Evolutionary conservation across 306 rosid genomes (phyloP).

Genomic region (Fragaria vesca): DNA sequence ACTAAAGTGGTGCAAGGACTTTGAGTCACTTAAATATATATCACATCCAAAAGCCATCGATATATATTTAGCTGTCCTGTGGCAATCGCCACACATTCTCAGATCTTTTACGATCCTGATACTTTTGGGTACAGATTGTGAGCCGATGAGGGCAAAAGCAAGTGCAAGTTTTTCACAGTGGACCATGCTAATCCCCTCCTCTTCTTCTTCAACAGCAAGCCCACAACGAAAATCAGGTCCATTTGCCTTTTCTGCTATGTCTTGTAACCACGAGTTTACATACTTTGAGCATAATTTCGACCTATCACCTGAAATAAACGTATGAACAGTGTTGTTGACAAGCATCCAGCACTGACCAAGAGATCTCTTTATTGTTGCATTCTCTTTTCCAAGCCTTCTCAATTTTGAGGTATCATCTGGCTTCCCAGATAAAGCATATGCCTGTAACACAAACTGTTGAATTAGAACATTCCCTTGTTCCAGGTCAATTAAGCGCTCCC

Average conservation of each 20-base stretch:
- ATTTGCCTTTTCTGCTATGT: conserved; percentile 43
- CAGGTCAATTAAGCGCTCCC: conserved; percentile 53
- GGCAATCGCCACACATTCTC: conserved; percentile 82
- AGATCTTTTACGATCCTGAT: conserved; percentile 70
- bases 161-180: conserved; percentile 83
- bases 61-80: conserved; percentile 68
- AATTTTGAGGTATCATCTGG: conserved; percentile 41
- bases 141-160: conserved; percentile 67
- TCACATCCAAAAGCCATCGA: conserved; percentile 69
- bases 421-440: conserved; percentile 59
- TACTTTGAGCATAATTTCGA: conserved; percentile 41
- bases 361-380: conserved; percentile 36
- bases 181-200: conserved; percentile 51
- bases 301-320: conserved; percentile 56
- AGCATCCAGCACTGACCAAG: conserved; percentile 83
- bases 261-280: conserved; percentile 58
- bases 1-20: conserved; percentile 76
- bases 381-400: conserved; percentile 57
- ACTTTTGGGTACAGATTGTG: conserved; percentile 35
- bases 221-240: conserved; percentile 36
- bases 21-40: conserved; percentile 62
- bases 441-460: conserved; percentile 53
- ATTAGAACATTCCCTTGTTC: conserved; percentile 61
- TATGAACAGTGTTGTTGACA: conserved; percentile 47
- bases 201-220: conserved; percentile 74